A percentile compares a stretch with the other conserved stretches of the same genome.
Evolutionary conservation across 495 filamentous ascomycete genomes (phyloP).

Genomic region (Penicillium goetzii): DNA sequence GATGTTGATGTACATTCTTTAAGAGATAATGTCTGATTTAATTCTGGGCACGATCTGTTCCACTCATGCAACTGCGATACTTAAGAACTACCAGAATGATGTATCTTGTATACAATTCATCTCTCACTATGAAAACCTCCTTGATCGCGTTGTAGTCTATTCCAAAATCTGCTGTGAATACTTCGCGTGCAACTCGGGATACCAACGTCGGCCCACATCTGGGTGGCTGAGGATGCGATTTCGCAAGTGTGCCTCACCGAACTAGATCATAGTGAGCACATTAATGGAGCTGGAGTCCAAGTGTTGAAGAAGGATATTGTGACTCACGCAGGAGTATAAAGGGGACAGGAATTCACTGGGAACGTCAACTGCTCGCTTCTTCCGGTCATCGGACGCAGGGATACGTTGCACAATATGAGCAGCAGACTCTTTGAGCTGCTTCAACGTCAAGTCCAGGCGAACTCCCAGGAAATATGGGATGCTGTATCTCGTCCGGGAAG

Average conservation of each 20-base stretch:
- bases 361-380: slow-evolving; percentile 45
- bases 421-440: slow-evolving; percentile 40
- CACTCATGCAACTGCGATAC: too few relatives aligned
- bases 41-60: too few relatives aligned
- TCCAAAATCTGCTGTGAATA: slow-evolving; percentile 38
- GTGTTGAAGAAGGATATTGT: not conserved
- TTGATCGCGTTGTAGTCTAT: slow-evolving; percentile 9
- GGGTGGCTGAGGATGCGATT: slow-evolving; percentile 91
- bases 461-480: slow-evolving; percentile 94
- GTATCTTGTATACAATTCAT: too few relatives aligned
- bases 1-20: too few relatives aligned
- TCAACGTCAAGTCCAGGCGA: slow-evolving; percentile 78
- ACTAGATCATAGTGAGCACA: slow-evolving; percentile 27
- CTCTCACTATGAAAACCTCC: too few relatives aligned
- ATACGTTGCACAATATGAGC: slow-evolving; percentile 43
- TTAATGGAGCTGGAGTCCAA: not conserved
- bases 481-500: slow-evolving; percentile 63
- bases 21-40: too few relatives aligned
- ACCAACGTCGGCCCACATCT: slow-evolving; percentile 87
- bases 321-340: slow-evolving; percentile 45
- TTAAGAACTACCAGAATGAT: too few relatives aligned
- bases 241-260: slow-evolving; percentile 57
- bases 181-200: slow-evolving; percentile 67
- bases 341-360: slow-evolving; percentile 50
- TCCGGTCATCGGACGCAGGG: slow-evolving; percentile 40